phyloP scores from a whole-genome alignment of 1,139 yeast genomes.

The Taiozyma sp. region DNA sequence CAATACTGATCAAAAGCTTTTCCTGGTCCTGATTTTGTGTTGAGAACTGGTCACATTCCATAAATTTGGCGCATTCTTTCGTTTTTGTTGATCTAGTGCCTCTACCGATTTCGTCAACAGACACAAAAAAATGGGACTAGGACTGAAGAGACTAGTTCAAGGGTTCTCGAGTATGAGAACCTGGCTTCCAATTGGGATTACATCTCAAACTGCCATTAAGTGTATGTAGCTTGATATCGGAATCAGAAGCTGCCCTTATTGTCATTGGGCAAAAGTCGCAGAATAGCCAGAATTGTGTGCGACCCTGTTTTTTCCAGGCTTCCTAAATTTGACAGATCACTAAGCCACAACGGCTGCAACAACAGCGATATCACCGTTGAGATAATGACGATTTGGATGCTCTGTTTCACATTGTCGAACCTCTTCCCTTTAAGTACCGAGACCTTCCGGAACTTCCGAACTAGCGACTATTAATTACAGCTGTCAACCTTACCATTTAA shows the following conservation, averaged over 20 bases:
- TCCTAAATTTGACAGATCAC: too few species aligned
- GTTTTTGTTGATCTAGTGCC: background rate
- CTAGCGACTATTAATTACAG: too few species aligned
- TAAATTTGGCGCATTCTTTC: background rate
- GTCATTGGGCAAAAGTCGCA: too few species aligned
- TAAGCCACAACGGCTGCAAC: background rate
- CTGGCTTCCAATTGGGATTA: too few species aligned
- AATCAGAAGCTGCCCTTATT: too few species aligned
- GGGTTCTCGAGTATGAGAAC: too few species aligned
- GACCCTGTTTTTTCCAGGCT: background rate
- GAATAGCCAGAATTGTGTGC: background rate
- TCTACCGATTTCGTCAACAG: background rate
- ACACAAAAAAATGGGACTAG: too few species aligned
- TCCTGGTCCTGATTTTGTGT: background rate
- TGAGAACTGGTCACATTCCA: background rate
- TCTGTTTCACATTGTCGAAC: background rate
- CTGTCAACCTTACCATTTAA: background rate
- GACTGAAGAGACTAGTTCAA: too few species aligned
- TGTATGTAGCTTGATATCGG: too few species aligned
- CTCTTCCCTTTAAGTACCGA: background rate
- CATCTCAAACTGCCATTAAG: too few species aligned
- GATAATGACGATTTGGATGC: too few species aligned
- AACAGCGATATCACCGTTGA: background rate
- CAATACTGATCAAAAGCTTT: background rate
- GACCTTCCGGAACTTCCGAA: background rate